These are phyloP conservation scores for Kodamaea laetipori DNA, from an alignment of 805 yeast species.

Conservation along the genomic window DNA sequence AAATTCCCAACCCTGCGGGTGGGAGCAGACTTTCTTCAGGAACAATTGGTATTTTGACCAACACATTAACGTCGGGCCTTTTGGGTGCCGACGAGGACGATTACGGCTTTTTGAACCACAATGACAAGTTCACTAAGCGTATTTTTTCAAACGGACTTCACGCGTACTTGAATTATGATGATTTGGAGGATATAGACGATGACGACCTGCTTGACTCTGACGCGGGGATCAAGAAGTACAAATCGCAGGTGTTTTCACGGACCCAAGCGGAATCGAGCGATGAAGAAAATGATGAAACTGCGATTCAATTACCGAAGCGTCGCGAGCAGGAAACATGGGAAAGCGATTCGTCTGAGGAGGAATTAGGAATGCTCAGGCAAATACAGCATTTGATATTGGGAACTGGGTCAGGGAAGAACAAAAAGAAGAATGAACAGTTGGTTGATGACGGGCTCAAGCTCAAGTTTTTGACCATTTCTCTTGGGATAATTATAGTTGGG, in stretches of 20 bases:
- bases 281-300: slow-evolving; percentile 18
- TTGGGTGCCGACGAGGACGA: slow-evolving; percentile 27
- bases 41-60: slow-evolving; percentile 10
- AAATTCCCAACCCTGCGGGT: slow-evolving; percentile 2
- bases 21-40: slow-evolving; percentile 9
- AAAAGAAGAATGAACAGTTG: slow-evolving; percentile 23
- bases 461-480: slow-evolving; percentile 44
- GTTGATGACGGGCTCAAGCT: slow-evolving; percentile 45
- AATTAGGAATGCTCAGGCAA: slow-evolving; percentile 36
- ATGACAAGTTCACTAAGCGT: slow-evolving; percentile 26
- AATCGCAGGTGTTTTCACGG: slow-evolving; percentile 32
- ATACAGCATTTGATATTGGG: slow-evolving; percentile 39
- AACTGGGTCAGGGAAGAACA: slow-evolving; percentile 14
- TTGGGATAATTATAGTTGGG: slow-evolving; percentile 45
- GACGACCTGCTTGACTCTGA: slow-evolving; percentile 13
- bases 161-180: slow-evolving; percentile 26
- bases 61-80: neutral
- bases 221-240: slow-evolving; percentile 33
- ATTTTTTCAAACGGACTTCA: slow-evolving; percentile 32
- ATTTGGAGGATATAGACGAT: slow-evolving; percentile 19
- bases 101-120: slow-evolving; percentile 33
- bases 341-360: slow-evolving; percentile 20
- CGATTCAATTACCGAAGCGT: slow-evolving; percentile 1
- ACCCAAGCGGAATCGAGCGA: slow-evolving; percentile 14
- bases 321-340: slow-evolving; percentile 9